Base-by-base conservation (phyloP, 768 basidiomycete species). In the Lactarius hatsudake region DNA sequence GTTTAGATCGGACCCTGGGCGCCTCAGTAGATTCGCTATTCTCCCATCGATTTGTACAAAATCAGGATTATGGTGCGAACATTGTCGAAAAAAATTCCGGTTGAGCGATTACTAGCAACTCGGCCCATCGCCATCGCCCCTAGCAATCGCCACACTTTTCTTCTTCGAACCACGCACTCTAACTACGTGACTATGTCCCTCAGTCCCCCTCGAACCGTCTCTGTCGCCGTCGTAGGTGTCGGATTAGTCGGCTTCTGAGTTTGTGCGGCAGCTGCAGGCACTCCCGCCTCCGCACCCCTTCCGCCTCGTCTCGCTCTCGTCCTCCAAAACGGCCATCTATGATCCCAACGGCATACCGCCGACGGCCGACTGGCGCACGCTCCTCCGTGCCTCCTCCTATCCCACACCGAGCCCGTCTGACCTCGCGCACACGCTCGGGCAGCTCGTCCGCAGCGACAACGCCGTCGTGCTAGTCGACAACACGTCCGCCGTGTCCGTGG, bases 181-280 rank as follows among this genome's bases (percentile, higher is more conserved):
- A n/a, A 26, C 45, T 30, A n/a, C 32, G n/a, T 17, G 30, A 53
- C 60, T 26, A 69, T 62, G 66, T 56, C 66, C 18, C 42, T 43
- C 53, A 43, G 40, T 4, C 8, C 17, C 34, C 65, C 69, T 2
- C 71, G 65, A 42, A 66, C 67, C 76, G 80, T 78, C 62, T 70
- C 76, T 13, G 86, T 98, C 62, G 93, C 93, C 54, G 83, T 97
- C 70, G 82, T 98, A 63, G 97, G 97, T 65, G 85, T 94, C 38
- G 97, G 97, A 3, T 90, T 96, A 61, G 97, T 99, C 30, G 97
- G 97, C 34, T 82, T 82, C 86, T 48, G 93, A 94, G 74, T 86
- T 98, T 72, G 82, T 98, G 76, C 77, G 82, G 51, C 97, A 98
- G 77, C 82, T 98, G 28, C 81, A 86, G 58, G 80, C 87, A 15